Conservation (phyloP, 371 early-diverging fungal species). For the Mortierella sp. region DNA sequence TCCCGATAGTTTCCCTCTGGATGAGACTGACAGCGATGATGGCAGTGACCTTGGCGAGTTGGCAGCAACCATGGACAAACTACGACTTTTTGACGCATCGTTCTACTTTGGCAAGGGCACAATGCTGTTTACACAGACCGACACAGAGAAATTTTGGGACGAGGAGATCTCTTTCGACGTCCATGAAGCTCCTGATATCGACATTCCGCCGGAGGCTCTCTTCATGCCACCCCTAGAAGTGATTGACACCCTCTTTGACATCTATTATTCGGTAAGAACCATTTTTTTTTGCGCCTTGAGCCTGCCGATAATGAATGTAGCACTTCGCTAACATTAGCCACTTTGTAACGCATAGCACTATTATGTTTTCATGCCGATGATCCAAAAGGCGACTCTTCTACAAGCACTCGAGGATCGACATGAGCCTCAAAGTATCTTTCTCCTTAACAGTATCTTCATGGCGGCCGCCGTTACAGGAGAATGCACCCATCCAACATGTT, state of each 20-base stretch:
- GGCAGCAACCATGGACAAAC: constrained; percentile 31
- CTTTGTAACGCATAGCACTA: constrained; percentile 12
- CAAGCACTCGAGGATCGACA: constrained; percentile 28
- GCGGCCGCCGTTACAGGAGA: constrained; percentile 29
- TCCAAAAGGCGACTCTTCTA: constrained; percentile 26
- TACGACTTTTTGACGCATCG: constrained; percentile 31
- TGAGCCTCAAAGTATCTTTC: constrained; percentile 28
- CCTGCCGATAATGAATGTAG: background rate
- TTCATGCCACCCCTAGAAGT: constrained; percentile 21
- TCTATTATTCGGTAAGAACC: constrained; percentile 27
- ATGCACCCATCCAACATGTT: constrained; percentile 14
- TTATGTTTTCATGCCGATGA: constrained; percentile 27
- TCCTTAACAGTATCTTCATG: constrained; percentile 32
- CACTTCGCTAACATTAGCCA: background rate
- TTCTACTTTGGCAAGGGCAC: constrained; percentile 32
- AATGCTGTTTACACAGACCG: constrained; percentile 27
- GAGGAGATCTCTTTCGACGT: constrained; percentile 38
- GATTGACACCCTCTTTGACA: constrained; percentile 28
- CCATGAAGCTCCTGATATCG: constrained; percentile 22
- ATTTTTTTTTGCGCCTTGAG: background rate
- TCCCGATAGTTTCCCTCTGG: background rate
- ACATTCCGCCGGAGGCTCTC: constrained; percentile 22
- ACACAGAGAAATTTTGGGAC: constrained; percentile 30
- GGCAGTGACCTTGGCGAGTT: constrained; percentile 21
- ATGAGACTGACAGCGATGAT: constrained; percentile 17